Conservation (phyloP, 768 basidiomycete genomes). For the Lentinula boryana region DNA sequence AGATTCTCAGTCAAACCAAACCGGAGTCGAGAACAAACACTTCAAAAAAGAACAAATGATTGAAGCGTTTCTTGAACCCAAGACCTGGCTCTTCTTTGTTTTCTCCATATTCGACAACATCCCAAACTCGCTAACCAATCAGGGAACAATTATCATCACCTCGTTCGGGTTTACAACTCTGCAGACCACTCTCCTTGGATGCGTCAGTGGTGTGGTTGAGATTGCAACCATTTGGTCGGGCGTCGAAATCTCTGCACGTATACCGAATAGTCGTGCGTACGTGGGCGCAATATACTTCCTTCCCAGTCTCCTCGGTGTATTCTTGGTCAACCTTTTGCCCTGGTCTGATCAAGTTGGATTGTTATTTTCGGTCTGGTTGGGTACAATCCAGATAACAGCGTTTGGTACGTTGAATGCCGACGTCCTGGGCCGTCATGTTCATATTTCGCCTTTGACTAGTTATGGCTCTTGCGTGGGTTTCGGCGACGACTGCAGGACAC, state of each 20-base stretch:
- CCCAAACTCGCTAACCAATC: slow-evolving; percentile 48
- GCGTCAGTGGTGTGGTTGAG: slow-evolving; percentile 57
- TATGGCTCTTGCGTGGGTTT: slow-evolving; percentile 61
- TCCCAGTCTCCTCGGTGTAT: slow-evolving; percentile 57
- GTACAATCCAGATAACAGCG: slow-evolving; percentile 46
- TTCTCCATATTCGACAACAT: slow-evolving; percentile 58
- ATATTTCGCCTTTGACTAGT: slow-evolving; percentile 16
- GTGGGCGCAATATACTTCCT: slow-evolving; percentile 54
- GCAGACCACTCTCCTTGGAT: slow-evolving; percentile 65
- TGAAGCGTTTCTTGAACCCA: slow-evolving; percentile 49
- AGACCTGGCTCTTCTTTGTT: slow-evolving; percentile 73
- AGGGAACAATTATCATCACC: slow-evolving; percentile 42
- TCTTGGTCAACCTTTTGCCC: slow-evolving; percentile 60
- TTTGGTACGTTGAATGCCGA: slow-evolving; percentile 27
- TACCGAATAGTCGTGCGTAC: slow-evolving; percentile 54
- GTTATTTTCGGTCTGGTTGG: slow-evolving; percentile 49
- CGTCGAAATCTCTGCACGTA: slow-evolving; percentile 49
- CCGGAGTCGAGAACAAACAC: slow-evolving; percentile 75
- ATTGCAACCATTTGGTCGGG: slow-evolving; percentile 69
- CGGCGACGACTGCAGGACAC: slow-evolving; percentile 60
- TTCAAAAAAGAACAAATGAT: slow-evolving; percentile 72
- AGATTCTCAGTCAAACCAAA: slow-evolving; percentile 56
- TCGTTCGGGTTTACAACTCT: slow-evolving; percentile 60
- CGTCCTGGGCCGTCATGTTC: slow-evolving; percentile 29
- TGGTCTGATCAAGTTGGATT: slow-evolving; percentile 63